phyloP scores from a whole-genome alignment of 768 basidiomycete genomes.

The Pisolithus sp. region DNA sequence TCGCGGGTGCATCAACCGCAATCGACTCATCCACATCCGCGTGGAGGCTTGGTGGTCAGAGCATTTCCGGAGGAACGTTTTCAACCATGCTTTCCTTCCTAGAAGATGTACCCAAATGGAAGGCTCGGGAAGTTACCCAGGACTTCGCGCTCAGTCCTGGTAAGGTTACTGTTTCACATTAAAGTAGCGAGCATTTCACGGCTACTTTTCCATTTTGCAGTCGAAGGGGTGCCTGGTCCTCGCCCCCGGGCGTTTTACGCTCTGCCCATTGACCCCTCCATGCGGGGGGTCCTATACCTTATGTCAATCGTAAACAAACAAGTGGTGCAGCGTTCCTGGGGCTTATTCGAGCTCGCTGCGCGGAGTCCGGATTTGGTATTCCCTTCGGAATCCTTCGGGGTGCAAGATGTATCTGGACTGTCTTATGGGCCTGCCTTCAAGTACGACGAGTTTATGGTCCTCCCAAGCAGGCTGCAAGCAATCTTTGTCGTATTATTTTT shows the following conservation, averaged over 20 bases:
- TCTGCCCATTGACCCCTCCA: slow-evolving; percentile 27
- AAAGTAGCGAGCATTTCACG: neutral
- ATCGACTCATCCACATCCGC: slow-evolving; percentile 33
- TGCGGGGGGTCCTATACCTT: slow-evolving; percentile 37
- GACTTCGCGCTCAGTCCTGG: slow-evolving; percentile 42
- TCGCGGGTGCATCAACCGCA: slow-evolving; percentile 26
- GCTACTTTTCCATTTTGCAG: slow-evolving; percentile 14
- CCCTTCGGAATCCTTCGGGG: slow-evolving; percentile 6
- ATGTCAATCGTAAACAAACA: slow-evolving; percentile 41
- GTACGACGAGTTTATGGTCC: slow-evolving; percentile 66
- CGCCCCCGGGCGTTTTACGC: slow-evolving; percentile 27
- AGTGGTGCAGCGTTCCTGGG: slow-evolving; percentile 54
- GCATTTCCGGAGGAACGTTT: slow-evolving; percentile 27
- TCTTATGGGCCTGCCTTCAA: slow-evolving; percentile 66
- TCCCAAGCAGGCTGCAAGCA: slow-evolving; percentile 34
- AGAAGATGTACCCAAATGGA: slow-evolving; percentile 25
- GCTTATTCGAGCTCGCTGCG: slow-evolving; percentile 35
- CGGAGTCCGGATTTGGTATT: slow-evolving; percentile 15
- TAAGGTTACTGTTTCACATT: slow-evolving; percentile 13
- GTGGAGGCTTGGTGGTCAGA: slow-evolving; percentile 26
- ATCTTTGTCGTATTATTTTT: slow-evolving; percentile 33
- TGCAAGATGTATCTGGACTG: slow-evolving; percentile 13
- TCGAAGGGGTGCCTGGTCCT: slow-evolving; percentile 16
- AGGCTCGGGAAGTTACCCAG: slow-evolving; percentile 16
- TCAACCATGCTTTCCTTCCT: slow-evolving; percentile 14